phyloP scores from a whole-genome alignment of 805 yeast genomes.

The Schwanniomyces yamadae region DNA sequence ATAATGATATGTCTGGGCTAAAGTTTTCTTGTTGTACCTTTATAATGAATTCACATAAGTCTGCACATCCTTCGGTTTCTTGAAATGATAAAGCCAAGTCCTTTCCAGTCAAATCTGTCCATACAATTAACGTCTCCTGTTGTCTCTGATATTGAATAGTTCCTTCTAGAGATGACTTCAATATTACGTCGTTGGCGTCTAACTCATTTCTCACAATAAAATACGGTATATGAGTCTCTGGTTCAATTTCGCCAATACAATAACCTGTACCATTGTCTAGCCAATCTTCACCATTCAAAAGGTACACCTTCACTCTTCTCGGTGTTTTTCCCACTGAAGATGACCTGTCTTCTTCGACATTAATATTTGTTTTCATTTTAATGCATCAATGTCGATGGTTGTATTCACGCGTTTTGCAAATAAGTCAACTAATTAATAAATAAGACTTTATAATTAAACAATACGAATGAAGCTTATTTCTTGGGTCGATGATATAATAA shows the following conservation, averaged over 20 bases:
- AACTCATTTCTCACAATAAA: constrained; percentile 74
- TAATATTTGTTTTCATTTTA: constrained; percentile 1
- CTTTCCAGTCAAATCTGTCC: constrained; percentile 76
- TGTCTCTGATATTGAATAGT: constrained; percentile 85
- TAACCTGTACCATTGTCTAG: constrained; percentile 89
- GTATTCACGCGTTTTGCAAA: no score
- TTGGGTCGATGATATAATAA: no score
- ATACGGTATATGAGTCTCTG: constrained; percentile 44
- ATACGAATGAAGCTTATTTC: no score
- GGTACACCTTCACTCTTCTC: constrained; percentile 88
- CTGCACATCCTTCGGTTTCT: constrained; percentile 85
- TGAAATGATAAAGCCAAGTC: constrained; percentile 91
- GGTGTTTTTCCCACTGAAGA: constrained; percentile 33
- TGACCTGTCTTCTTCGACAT: not conserved
- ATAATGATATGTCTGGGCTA: constrained; percentile 65
- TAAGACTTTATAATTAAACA: no score
- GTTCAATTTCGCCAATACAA: constrained; percentile 68
- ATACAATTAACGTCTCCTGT: constrained; percentile 89
- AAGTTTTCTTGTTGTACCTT: constrained; percentile 56
- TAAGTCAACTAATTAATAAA: no score
- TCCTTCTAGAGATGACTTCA: constrained; percentile 70
- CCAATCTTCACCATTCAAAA: constrained; percentile 82
- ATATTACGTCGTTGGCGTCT: constrained; percentile 54
- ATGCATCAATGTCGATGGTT: not conserved
- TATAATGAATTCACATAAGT: constrained; percentile 76